Percentiles rank a stretch among this genome's conserved stretches.
Conservation (phyloP, 148 eudicot species). For the Selenicereus undatus region DNA sequence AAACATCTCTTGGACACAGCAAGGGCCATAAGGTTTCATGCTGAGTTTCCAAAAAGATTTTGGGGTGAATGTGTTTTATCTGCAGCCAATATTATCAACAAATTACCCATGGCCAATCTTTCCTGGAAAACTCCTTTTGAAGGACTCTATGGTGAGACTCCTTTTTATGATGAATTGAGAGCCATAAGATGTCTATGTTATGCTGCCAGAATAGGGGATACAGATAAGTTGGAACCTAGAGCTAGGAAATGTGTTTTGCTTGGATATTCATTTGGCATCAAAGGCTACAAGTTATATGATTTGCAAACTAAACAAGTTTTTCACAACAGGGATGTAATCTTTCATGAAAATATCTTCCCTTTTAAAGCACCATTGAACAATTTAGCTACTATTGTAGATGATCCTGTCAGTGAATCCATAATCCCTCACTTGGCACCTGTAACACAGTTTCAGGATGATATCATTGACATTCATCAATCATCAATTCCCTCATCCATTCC, state of each 20-base stretch:
- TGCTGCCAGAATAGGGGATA: neutral
- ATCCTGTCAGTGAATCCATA: neutral
- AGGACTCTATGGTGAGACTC: neutral
- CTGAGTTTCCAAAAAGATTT: neutral
- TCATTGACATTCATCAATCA: no score
- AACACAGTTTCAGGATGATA: no score
- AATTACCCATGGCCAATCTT: neutral
- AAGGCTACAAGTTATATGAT: conserved; percentile 4
- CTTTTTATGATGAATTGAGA: neutral
- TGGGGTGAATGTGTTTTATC: neutral
- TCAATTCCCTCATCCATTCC: no score
- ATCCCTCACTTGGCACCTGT: neutral
- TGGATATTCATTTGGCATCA: conserved; percentile 6
- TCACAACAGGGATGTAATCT: neutral
- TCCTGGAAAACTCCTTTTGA: no score
- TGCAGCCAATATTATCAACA: neutral
- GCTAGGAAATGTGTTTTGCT: neutral
- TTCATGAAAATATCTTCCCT: neutral
- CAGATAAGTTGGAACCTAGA: neutral
- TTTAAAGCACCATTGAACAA: neutral
- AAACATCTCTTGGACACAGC: neutral
- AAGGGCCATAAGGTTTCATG: neutral
- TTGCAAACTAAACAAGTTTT: neutral
- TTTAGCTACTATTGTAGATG: neutral
- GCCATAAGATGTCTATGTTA: neutral